Conservation (phyloP, 129 eudicot genomes). For the Saposhnikovia divaricata region DNA sequence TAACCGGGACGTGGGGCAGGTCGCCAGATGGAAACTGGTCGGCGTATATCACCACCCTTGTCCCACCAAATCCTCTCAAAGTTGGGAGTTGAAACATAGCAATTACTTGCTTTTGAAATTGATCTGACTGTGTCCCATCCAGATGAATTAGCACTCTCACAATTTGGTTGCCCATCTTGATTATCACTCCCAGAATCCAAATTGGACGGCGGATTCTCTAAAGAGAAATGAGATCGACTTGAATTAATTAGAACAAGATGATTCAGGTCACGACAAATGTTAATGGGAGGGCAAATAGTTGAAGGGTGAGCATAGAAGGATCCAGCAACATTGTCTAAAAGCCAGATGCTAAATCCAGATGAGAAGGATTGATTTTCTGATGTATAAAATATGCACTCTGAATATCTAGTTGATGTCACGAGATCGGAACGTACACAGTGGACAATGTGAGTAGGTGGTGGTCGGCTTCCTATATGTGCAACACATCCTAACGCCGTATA, state of each 20-base stretch:
- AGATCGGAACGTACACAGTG: constrained; percentile 86
- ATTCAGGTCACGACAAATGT: constrained; percentile 60
- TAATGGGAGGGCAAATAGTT: constrained; percentile 41
- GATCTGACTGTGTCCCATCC: constrained; percentile 87
- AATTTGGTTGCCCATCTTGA: constrained; percentile 29
- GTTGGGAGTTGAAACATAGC: constrained; percentile 75
- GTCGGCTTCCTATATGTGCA: constrained; percentile 63
- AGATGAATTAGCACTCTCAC: constrained; percentile 41
- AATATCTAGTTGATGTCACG: constrained; percentile 72
- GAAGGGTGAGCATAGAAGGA: constrained; percentile 74
- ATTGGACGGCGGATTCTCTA: constrained; percentile 35
- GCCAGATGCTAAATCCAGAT: constrained; percentile 94
- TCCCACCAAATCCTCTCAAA: constrained; percentile 99
- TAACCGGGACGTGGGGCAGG: constrained; percentile 80
- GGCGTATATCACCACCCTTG: constrained; percentile 84
- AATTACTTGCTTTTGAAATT: constrained; percentile 40
- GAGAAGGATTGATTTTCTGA: constrained; percentile 42
- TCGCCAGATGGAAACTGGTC: constrained; percentile 92
- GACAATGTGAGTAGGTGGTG: constrained; percentile 79
- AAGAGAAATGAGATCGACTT: constrained; percentile 44
- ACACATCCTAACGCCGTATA: constrained; percentile 89
- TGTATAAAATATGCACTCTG: constrained; percentile 60
- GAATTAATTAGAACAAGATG: constrained; percentile 69
- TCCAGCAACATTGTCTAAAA: constrained; percentile 72
- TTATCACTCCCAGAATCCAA: constrained; percentile 21